A percentile compares a stretch with the other conserved stretches of the same genome.
phyloP scores from a whole-genome alignment of 1,284 basidiomycete species.

The Cutaneotrichosporon daszewskae region DNA sequence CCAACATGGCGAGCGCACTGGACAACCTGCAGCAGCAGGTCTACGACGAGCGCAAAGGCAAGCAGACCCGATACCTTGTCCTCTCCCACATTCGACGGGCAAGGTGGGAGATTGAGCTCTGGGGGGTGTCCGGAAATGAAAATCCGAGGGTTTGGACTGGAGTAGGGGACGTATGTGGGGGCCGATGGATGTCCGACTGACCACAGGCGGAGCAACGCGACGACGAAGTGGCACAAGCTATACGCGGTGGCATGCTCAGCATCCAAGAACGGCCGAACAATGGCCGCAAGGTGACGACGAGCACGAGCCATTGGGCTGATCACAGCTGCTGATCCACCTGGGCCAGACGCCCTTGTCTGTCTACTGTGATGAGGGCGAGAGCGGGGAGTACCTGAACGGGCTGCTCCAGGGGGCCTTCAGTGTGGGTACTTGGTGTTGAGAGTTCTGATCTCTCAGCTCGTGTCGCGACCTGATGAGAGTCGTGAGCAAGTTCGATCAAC shows the following conservation, averaged over 20 bases:
- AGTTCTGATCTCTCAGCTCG: slow-evolving; percentile 2
- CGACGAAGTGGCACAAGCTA: slow-evolving; percentile 8
- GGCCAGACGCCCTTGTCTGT: neutral
- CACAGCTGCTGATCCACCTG: slow-evolving; percentile 10
- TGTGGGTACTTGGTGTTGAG: neutral
- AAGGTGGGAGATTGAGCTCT: slow-evolving; percentile 10
- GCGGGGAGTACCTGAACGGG: neutral
- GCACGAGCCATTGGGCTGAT: neutral
- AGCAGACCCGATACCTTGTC: slow-evolving; percentile 9
- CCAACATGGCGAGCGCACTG: no score
- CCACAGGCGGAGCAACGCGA: slow-evolving; percentile 5
- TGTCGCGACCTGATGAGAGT: neutral
- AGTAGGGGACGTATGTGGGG: slow-evolving; percentile 4
- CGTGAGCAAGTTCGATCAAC: neutral
- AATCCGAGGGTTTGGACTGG: slow-evolving; percentile 10
- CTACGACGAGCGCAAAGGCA: slow-evolving; percentile 5
- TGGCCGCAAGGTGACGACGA: slow-evolving; percentile 9
- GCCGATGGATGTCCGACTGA: neutral
- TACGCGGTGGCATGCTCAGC: slow-evolving; percentile 10
- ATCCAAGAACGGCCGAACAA: slow-evolving; percentile 4
- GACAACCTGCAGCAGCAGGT: slow-evolving; percentile 15
- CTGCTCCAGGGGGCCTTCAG: slow-evolving; percentile 6
- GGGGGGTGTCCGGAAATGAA: neutral
- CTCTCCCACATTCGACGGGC: neutral
- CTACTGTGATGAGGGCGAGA: slow-evolving; percentile 1